Evolutionary conservation across 331 rosid species (phyloP).

Genomic region (Acacia concinna): DNA sequence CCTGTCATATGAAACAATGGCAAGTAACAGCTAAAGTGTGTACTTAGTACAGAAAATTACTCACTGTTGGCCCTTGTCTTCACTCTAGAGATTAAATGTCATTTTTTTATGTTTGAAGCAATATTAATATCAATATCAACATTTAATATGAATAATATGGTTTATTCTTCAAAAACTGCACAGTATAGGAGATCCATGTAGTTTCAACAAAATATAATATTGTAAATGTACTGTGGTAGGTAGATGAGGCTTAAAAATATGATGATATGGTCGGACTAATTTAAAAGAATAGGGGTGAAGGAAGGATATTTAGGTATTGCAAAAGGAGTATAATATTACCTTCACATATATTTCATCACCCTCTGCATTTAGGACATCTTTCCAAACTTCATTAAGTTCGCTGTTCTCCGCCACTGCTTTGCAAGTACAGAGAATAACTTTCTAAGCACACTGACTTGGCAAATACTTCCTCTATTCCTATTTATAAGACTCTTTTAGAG

Average conservation of each 20-base stretch:
- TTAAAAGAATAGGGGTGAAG: not conserved
- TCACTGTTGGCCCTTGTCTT: not conserved
- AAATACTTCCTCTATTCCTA: no score
- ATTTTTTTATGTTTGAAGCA: not conserved
- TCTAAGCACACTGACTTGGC: constrained; percentile 6
- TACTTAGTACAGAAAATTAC: no score
- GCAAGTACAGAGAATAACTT: constrained; percentile 30
- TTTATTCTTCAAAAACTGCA: not conserved
- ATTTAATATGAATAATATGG: no score
- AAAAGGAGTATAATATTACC: constrained; percentile 47
- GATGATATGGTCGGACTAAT: not conserved
- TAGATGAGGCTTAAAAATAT: not conserved
- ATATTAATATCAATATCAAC: not conserved
- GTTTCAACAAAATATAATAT: not conserved
- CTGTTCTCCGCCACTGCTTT: constrained; percentile 76
- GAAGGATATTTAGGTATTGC: not conserved
- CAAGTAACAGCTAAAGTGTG: constrained; percentile 20
- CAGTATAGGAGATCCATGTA: not conserved
- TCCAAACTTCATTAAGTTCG: constrained; percentile 94
- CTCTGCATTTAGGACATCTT: constrained; percentile 83
- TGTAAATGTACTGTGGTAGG: not conserved
- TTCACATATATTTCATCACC: constrained; percentile 99
- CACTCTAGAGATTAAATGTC: not conserved
- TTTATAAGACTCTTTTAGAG: no score
- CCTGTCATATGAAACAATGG: constrained; percentile 44